These are phyloP conservation scores for Acer yangbiense DNA, from an alignment of 345 rosid species.

Conservation along the genomic window DNA sequence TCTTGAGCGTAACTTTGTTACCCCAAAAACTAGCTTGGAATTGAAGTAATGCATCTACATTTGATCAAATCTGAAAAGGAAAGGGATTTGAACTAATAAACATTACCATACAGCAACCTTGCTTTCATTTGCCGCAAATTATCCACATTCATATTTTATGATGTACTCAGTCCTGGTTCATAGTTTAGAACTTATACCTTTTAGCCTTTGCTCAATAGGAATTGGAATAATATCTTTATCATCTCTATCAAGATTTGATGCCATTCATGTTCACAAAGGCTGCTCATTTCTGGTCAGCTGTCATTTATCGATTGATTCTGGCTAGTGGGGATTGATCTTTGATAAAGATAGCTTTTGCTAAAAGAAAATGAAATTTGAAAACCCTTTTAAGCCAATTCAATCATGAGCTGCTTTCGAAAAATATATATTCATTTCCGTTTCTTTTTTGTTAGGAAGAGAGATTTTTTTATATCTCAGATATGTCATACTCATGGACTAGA, in stretches of 20 bases:
- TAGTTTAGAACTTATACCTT: neutral
- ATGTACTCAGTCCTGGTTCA: neutral
- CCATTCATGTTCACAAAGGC: neutral
- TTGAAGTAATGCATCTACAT: neutral
- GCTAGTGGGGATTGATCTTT: neutral
- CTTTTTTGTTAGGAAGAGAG: too few species aligned
- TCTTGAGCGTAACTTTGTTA: too few species aligned
- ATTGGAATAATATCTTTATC: neutral
- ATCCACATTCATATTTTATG: neutral
- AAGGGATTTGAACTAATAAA: neutral
- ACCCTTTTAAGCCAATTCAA: too few species aligned
- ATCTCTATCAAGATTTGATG: neutral
- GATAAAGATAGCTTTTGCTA: neutral
- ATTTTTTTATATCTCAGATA: too few species aligned
- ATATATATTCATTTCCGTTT: too few species aligned
- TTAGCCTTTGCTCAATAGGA: neutral
- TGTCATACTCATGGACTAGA: neutral
- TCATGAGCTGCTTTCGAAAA: too few species aligned
- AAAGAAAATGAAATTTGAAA: too few species aligned
- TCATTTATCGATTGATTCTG: neutral
- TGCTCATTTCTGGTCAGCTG: neutral
- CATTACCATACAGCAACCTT: neutral
- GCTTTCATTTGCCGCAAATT: neutral
- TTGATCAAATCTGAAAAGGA: neutral
- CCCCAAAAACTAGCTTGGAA: too few species aligned